Conservation (phyloP, 2,329 filamentous ascomycete genomes). For the Colletotrichum sidae region DNA sequence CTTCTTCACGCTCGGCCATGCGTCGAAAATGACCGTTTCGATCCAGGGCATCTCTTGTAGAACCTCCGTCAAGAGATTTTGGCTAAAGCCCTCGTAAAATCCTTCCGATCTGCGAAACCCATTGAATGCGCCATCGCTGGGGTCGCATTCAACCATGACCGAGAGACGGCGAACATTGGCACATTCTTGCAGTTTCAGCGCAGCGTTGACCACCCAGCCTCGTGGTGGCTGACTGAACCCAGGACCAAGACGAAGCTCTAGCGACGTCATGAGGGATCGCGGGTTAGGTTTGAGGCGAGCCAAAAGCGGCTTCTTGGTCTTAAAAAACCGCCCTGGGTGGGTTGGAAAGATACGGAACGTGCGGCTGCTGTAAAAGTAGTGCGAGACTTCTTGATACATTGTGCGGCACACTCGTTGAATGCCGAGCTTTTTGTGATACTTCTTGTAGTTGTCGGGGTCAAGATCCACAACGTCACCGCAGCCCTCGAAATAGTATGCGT, state of each 20-base stretch:
- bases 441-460: conserved; percentile 73
- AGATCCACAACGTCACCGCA: conserved; percentile 71
- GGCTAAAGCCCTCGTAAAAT: conserved; percentile 77
- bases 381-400: conserved; percentile 72
- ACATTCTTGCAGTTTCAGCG: conserved; percentile 73
- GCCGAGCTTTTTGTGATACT: conserved; percentile 68
- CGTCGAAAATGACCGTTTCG: conserved; percentile 75
- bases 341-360: conserved; percentile 76
- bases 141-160: conserved; percentile 80
- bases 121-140: conserved; percentile 73
- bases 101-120: conserved; percentile 74
- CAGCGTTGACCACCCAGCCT: conserved; percentile 75
- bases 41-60: conserved; percentile 68
- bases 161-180: conserved; percentile 68
- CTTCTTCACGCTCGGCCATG: conserved; percentile 73
- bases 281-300: conserved; percentile 72
- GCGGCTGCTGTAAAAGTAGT: conserved; percentile 73
- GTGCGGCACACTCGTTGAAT: conserved; percentile 71
- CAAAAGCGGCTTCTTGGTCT: conserved; percentile 78
- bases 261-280: conserved; percentile 68
- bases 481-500: conserved; percentile 70
- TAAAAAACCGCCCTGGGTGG: conserved; percentile 73
- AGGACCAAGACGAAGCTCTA: conserved; percentile 79
- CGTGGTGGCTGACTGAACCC: conserved; percentile 78
- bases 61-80: conserved; percentile 66